A percentile compares a stretch with the other conserved stretches of the same genome.
phyloP scores from a whole-genome alignment of 208 protist genomes.

The Angomonas ambiguus region DNA sequence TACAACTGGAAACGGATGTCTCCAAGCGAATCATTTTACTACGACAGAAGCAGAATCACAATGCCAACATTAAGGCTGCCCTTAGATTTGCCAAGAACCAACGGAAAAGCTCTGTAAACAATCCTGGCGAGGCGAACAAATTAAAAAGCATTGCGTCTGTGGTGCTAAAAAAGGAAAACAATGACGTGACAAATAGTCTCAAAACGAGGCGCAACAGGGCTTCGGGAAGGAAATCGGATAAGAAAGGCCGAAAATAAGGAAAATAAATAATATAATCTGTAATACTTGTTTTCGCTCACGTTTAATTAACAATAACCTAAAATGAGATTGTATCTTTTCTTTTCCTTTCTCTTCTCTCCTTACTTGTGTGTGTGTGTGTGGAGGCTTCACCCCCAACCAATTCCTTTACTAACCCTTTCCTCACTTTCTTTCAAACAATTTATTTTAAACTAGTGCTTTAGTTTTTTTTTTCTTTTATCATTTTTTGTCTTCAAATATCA shows the following conservation, averaged over 20 bases:
- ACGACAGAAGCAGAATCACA: slow-evolving; percentile 57
- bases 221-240: slow-evolving; percentile 23
- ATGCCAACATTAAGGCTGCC: slow-evolving; percentile 61
- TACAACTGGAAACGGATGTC: slow-evolving; percentile 67
- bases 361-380: not conserved
- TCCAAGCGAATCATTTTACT: slow-evolving; percentile 67
- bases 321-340: too few species aligned
- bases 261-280: slow-evolving; percentile 1
- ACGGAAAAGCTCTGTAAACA: slow-evolving; percentile 21
- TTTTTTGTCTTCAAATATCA: not conserved
- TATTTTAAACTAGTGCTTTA: slow-evolving; percentile 12
- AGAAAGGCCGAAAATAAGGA: slow-evolving; percentile 17
- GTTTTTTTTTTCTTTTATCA: slow-evolving; percentile 12
- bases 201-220: slow-evolving; percentile 41
- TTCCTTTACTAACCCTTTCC: too few species aligned
- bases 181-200: slow-evolving; percentile 13
- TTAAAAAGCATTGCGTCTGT: slow-evolving; percentile 33
- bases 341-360: not conserved
- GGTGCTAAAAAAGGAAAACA: slow-evolving; percentile 35
- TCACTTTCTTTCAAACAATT: slow-evolving; percentile 13
- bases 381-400: too few species aligned
- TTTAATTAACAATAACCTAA: not conserved
- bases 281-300: not conserved
- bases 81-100: slow-evolving; percentile 52
- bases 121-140: slow-evolving; percentile 25